phyloP scores from a whole-genome alignment of 768 basidiomycete species.

The Lentinula raphanica region DNA sequence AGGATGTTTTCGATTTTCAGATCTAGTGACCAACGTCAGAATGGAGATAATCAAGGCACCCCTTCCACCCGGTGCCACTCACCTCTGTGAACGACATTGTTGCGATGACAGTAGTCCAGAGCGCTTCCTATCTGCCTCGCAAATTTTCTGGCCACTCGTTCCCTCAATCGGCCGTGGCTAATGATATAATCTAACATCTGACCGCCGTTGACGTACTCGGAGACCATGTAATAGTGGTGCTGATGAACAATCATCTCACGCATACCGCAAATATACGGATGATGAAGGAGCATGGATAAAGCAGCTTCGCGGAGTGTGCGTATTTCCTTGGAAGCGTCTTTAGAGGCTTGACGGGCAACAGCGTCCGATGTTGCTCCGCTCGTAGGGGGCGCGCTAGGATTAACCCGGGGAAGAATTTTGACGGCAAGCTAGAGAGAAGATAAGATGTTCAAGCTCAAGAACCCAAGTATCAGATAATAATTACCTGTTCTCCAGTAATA shows the following conservation, averaged over 20 bases:
- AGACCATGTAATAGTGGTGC: slow-evolving; percentile 99
- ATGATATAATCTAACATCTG: slow-evolving; percentile 99
- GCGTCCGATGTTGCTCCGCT: slow-evolving; percentile 47
- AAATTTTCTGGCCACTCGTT: slow-evolving; percentile 95
- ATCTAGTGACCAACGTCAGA: slow-evolving; percentile 36
- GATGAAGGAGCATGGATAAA: slow-evolving; percentile 90
- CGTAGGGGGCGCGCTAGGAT: slow-evolving; percentile 51
- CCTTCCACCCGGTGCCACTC: slow-evolving; percentile 14
- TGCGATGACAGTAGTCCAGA: slow-evolving; percentile 93
- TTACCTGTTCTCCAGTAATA: slow-evolving; percentile 86
- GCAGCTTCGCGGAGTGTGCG: slow-evolving; percentile 95
- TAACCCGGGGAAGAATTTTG: slow-evolving; percentile 91
- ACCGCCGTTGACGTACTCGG: slow-evolving; percentile 97
- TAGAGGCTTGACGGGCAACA: slow-evolving; percentile 69
- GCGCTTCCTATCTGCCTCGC: slow-evolving; percentile 96
- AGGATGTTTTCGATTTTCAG: slow-evolving; percentile 99
- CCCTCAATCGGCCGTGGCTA: slow-evolving; percentile 90
- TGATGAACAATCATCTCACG: slow-evolving; percentile 97
- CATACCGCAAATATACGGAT: slow-evolving; percentile 99
- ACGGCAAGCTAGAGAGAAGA: slow-evolving; percentile 72
- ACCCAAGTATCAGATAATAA: slow-evolving; percentile 16
- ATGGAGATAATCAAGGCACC: background rate
- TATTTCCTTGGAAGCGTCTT: slow-evolving; percentile 95
- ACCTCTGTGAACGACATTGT: slow-evolving; percentile 96
- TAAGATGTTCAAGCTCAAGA: slow-evolving; percentile 9